Evolutionary conservation across 371 early-diverging fungal species (phyloP).

Genomic region (Saksenaea oblongispora): DNA sequence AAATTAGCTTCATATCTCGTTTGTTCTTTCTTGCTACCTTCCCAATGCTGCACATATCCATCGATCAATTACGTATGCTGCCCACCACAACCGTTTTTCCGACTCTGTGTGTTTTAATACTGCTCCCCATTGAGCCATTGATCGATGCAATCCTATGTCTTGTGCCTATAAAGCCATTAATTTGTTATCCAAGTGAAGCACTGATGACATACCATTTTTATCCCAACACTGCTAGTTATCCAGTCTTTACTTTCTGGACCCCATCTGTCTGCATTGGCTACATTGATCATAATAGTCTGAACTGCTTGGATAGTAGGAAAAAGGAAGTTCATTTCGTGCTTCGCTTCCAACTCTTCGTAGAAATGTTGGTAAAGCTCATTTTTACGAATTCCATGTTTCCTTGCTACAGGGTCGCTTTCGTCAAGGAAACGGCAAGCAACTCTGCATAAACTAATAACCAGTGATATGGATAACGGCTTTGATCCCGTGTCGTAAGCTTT

Average conservation of each 20-base stretch:
- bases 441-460: slow-evolving; percentile 26
- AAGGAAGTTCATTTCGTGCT: slow-evolving; percentile 28
- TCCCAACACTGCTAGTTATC: slow-evolving; percentile 40
- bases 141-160: slow-evolving; percentile 44
- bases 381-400: slow-evolving; percentile 23
- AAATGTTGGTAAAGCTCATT: slow-evolving; percentile 14
- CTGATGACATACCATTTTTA: slow-evolving; percentile 33
- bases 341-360: slow-evolving; percentile 8
- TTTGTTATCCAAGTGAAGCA: not conserved
- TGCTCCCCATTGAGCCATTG: slow-evolving; percentile 26
- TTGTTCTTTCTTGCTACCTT: slow-evolving; percentile 23
- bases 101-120: slow-evolving; percentile 21
- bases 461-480: slow-evolving; percentile 8
- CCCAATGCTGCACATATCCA: slow-evolving; percentile 46
- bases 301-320: slow-evolving; percentile 32
- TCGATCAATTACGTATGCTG: slow-evolving; percentile 43
- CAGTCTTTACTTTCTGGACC: slow-evolving; percentile 32
- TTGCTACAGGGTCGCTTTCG: slow-evolving; percentile 21
- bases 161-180: slow-evolving; percentile 27
- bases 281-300: slow-evolving; percentile 29
- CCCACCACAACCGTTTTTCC: slow-evolving; percentile 46
- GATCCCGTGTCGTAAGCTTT: slow-evolving; percentile 13
- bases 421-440: slow-evolving; percentile 21
- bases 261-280: slow-evolving; percentile 30
- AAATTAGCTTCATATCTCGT: not conserved